Conservation (phyloP, 2,329 filamentous ascomycete genomes). For the Monilinia vaccinii-corymbosi region DNA sequence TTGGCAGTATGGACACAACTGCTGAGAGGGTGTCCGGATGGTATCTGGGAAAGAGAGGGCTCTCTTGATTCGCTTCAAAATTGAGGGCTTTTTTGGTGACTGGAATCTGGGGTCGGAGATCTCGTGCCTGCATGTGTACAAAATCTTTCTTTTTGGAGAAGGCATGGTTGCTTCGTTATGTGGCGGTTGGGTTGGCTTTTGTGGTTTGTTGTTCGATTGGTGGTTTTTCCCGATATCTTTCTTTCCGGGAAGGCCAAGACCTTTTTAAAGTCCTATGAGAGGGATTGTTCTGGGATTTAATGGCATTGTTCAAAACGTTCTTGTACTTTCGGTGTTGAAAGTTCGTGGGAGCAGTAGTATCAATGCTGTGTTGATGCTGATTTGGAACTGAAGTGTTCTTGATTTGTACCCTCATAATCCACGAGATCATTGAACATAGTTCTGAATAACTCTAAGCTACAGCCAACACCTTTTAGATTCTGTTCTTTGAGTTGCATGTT, state of each 20-base stretch:
- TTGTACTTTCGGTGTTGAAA: not conserved
- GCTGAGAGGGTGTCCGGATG: not conserved
- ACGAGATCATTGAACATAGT: not conserved
- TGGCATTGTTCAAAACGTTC: not conserved
- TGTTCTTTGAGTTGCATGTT: not conserved
- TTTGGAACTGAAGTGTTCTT: not conserved
- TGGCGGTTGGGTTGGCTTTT: not conserved
- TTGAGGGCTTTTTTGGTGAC: not conserved
- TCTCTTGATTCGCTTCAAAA: not conserved
- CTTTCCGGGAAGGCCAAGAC: not conserved
- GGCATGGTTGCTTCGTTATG: not conserved
- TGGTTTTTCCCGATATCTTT: not conserved
- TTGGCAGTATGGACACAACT: not conserved
- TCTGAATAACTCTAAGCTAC: not conserved
- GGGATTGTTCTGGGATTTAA: not conserved
- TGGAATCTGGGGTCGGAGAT: not conserved
- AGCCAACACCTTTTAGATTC: not conserved
- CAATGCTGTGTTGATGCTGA: not conserved
- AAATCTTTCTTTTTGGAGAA: not conserved
- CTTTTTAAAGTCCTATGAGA: not conserved
- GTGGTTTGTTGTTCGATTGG: not conserved
- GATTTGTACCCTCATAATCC: not conserved
- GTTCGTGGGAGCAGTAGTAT: not conserved
- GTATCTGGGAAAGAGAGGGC: not conserved
- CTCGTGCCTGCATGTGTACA: not conserved